Base-by-base conservation (phyloP, 306 rosid genomes). In the Malus asiatica region DNA sequence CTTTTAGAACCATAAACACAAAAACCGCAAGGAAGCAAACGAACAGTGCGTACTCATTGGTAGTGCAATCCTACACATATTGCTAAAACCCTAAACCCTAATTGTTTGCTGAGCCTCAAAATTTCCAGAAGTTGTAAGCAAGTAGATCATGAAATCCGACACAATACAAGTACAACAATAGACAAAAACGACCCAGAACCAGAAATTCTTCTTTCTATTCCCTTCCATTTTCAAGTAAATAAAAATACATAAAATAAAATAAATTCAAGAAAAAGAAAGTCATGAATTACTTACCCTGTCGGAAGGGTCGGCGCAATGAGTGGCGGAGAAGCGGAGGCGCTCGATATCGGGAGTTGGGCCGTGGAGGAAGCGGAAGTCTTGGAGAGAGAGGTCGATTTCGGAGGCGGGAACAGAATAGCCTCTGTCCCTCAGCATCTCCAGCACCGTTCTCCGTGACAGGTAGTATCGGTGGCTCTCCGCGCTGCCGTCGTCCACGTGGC, bases 371-470 rank as follows among this genome's bases (percentile, higher is more conserved):
- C 97, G 87, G 53, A 95, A 95, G 32, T 92, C 85, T 3, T 89
- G 61, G 58, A 95, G 97, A 72, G 92, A 78, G 71, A 87, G 85
- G 25, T 79, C 79, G 75, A 89, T 80, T 73, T 95, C 92, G 1
- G 84, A 46, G 42, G 87, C 3, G 23, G 90, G 90, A 19, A 92
- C 64, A 9, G 90, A 46, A 67, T 59, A 95, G 71, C 97, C 99
- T 79, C 99, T 84, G 86, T 95, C 99, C 51, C 42, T 85, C 46
- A 95, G 93, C 97, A 92, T 95, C 86, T 95, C 97, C 29, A 90
- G 66, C 8, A 83, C 76, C 4, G 99, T 95, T 76, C 76, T 86
- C 15, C 97, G 96, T 11, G 97, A 81, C 0, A 92, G 79, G 71
- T 75, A 92, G 87, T 92, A 92, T 51, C 96, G 66, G 80, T 92